phyloP scores from a whole-genome alignment of 441 rosid genomes.

The Bruguiera hainesii region DNA sequence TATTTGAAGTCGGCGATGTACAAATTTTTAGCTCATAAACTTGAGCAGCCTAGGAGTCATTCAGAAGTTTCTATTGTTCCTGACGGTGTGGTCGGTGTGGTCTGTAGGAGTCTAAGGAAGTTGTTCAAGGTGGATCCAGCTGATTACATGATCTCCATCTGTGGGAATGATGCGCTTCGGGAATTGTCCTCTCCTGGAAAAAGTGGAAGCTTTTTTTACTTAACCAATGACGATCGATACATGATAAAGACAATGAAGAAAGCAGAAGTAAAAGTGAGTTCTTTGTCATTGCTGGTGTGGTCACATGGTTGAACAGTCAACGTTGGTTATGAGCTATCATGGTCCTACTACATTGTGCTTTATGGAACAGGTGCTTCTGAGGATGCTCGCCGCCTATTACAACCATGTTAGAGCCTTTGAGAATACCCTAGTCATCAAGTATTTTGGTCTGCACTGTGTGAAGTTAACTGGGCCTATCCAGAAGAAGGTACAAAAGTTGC shows the following conservation, averaged over 20 bases:
- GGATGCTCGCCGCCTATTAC: constrained; percentile 96
- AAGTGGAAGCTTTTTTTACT: constrained; percentile 95
- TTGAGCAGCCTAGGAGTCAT: neutral
- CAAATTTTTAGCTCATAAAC: too few relatives aligned
- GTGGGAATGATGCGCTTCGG: constrained; percentile 95
- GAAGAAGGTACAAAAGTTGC: constrained; percentile 52
- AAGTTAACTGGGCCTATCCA: constrained; percentile 76
- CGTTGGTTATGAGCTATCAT: neutral
- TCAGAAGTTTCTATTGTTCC: neutral
- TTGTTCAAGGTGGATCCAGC: constrained; percentile 87
- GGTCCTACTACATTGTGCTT: neutral
- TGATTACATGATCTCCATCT: constrained; percentile 89
- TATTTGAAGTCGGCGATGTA: neutral
- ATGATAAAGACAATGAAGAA: constrained; percentile 98
- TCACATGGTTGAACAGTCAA: neutral
- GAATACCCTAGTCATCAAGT: constrained; percentile 82
- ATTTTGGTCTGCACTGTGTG: constrained; percentile 88
- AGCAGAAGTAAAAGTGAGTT: constrained; percentile 82
- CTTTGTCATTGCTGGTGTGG: neutral
- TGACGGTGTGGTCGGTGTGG: neutral
- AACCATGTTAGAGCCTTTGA: constrained; percentile 81
- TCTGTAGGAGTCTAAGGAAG: constrained; percentile 80
- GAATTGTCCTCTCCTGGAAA: constrained; percentile 97
- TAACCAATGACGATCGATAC: constrained; percentile 83
- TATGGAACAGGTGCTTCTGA: constrained; percentile 61